phyloP scores from a whole-genome alignment of 2,329 filamentous ascomycete species.

The Chrysosporium keratinophilum region DNA sequence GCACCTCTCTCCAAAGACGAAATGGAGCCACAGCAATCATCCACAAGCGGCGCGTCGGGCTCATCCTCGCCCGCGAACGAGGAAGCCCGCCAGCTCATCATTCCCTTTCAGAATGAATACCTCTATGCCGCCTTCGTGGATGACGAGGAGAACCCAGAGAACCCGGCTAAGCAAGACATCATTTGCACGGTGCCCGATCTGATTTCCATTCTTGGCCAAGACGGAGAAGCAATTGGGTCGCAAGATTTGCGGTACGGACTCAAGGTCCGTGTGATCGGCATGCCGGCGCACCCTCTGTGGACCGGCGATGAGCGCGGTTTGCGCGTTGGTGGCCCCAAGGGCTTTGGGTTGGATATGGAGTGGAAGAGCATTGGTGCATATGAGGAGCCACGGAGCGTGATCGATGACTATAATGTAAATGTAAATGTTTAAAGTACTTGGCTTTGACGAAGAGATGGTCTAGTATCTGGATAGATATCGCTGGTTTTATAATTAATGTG shows the following conservation, averaged over 20 bases:
- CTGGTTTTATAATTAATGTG: too few species aligned
- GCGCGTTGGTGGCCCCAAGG: constrained; percentile 33
- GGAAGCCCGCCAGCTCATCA: constrained; percentile 19
- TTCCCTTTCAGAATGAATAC: constrained; percentile 25
- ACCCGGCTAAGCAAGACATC: constrained; percentile 16
- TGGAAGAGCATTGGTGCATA: constrained; percentile 21
- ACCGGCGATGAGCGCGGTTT: constrained; percentile 31
- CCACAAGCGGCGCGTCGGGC: constrained; percentile 3
- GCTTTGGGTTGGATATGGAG: constrained; percentile 26
- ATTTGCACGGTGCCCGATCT: constrained; percentile 29
- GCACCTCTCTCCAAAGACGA: constrained; percentile 20
- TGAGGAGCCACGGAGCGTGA: constrained; percentile 21
- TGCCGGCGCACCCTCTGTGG: constrained; percentile 44
- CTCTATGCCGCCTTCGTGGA: constrained; percentile 20
- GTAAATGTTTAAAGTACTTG: not conserved
- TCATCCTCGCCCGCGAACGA: not conserved
- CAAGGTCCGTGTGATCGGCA: constrained; percentile 41
- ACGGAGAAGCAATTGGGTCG: constrained; percentile 43
- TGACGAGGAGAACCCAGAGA: constrained; percentile 10
- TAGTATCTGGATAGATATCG: too few species aligned
- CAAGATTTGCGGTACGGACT: constrained; percentile 45
- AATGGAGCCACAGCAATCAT: constrained; percentile 2
- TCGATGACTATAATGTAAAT: constrained; percentile 20
- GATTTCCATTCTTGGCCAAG: constrained; percentile 32
- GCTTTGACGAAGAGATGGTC: too few species aligned